Conservation (phyloP, 805 yeast genomes). For the Ogataea degrootiae region DNA sequence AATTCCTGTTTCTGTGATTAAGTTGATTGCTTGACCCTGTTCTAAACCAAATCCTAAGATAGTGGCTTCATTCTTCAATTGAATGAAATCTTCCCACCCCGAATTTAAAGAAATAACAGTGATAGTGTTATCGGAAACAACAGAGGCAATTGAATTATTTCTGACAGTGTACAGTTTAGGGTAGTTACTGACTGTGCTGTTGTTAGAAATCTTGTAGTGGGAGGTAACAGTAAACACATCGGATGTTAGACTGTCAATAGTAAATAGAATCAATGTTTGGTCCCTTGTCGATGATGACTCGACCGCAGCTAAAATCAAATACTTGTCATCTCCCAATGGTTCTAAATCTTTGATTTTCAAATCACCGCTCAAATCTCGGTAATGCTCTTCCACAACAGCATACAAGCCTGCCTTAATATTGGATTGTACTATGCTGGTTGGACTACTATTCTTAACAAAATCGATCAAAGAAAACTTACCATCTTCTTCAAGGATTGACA, state of each 20-base stretch:
- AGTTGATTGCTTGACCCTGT: conserved; percentile 12
- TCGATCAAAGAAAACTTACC: conserved; percentile 37
- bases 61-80: conserved; percentile 46
- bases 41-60: conserved; percentile 54
- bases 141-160: conserved; percentile 37
- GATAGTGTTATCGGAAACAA: conserved; percentile 54
- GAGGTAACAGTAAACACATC: background rate
- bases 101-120: conserved; percentile 55
- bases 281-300: conserved; percentile 24
- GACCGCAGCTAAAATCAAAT: conserved; percentile 47
- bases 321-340: conserved; percentile 37
- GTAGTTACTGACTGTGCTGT: conserved; percentile 2
- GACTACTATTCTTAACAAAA: conserved; percentile 29
- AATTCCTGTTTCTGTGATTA: conserved; percentile 57
- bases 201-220: conserved; percentile 3
- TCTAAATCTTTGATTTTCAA: conserved; percentile 60
- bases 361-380: conserved; percentile 47
- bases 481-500: conserved; percentile 41
- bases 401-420: conserved; percentile 16
- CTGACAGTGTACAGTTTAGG: conserved; percentile 23
- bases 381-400: conserved; percentile 29
- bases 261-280: conserved; percentile 44
- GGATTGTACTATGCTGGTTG: conserved; percentile 26
- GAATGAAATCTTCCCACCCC: conserved; percentile 80
- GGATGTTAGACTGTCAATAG: conserved; percentile 36